Conservation (phyloP, 768 basidiomycete species). For the Pleurotus eryngii region DNA sequence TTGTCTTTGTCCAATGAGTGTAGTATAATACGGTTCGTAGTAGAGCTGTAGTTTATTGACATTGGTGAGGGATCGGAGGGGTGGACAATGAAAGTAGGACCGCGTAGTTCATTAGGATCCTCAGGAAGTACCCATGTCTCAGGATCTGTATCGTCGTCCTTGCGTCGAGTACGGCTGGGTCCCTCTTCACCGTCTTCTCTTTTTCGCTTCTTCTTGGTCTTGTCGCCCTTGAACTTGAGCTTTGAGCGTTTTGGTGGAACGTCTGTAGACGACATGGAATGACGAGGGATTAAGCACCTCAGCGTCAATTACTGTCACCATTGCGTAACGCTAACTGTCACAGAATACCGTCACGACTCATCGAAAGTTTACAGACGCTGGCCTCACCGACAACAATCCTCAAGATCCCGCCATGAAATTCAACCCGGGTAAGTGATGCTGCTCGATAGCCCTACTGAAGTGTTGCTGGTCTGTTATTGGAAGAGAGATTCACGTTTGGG, state of each 20-base stretch:
- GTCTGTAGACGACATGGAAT: slow-evolving; percentile 22
- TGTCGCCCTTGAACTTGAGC: slow-evolving; percentile 89
- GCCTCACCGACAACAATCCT: slow-evolving; percentile 53
- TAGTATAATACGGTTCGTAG: slow-evolving; percentile 69
- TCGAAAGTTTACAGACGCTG: slow-evolving; percentile 17
- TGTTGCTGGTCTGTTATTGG: not conserved
- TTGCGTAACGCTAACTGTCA: slow-evolving; percentile 34
- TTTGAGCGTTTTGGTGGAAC: slow-evolving; percentile 51
- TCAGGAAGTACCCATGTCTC: slow-evolving; percentile 83
- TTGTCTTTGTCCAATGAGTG: slow-evolving; percentile 60
- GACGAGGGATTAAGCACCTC: not conserved
- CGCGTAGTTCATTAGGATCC: slow-evolving; percentile 69
- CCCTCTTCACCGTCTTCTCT: slow-evolving; percentile 50
- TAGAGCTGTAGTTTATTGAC: slow-evolving; percentile 74
- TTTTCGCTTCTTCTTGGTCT: slow-evolving; percentile 79
- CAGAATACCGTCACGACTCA: slow-evolving; percentile 13
- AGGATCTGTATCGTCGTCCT: slow-evolving; percentile 57
- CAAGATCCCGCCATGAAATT: slow-evolving; percentile 71
- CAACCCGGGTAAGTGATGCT: slow-evolving; percentile 68
- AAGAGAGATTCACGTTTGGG: slow-evolving; percentile 26
- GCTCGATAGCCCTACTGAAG: not conserved
- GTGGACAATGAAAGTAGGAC: slow-evolving; percentile 83
- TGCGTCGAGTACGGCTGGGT: slow-evolving; percentile 44
- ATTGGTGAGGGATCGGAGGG: slow-evolving; percentile 79
- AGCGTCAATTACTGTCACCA: slow-evolving; percentile 15